phyloP scores from a whole-genome alignment of 768 basidiomycete genomes.

The Suillus tomentosus region DNA sequence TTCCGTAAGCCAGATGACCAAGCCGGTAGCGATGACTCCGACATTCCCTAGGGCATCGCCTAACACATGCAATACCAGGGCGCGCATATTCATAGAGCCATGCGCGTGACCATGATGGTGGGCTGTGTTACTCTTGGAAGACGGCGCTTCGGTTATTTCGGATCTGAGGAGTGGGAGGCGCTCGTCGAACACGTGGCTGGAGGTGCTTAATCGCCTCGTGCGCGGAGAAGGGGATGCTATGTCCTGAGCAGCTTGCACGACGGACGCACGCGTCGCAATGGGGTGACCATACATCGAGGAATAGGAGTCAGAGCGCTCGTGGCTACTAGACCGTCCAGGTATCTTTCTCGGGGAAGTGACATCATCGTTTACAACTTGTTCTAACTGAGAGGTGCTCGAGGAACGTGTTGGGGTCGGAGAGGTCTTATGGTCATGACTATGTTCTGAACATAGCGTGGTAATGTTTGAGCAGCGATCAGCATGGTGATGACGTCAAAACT shows the following conservation, averaged over 20 bases:
- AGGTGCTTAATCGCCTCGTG: slow-evolving; percentile 9
- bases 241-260: slow-evolving; percentile 84
- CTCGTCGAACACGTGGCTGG: slow-evolving; percentile 33
- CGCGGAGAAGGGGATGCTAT: slow-evolving; percentile 47
- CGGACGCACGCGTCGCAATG: slow-evolving; percentile 67
- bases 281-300: slow-evolving; percentile 76
- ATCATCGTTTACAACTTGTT: slow-evolving; percentile 18
- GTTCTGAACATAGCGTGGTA: slow-evolving; percentile 45
- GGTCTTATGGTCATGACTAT: slow-evolving; percentile 49
- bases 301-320: slow-evolving; percentile 45
- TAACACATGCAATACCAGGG: slow-evolving; percentile 89
- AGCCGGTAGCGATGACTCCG: slow-evolving; percentile 93
- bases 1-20: slow-evolving; percentile 88
- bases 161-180: slow-evolving; percentile 46
- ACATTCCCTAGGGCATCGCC: slow-evolving; percentile 98
- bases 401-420: slow-evolving; percentile 40
- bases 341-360: slow-evolving; percentile 36
- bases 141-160: slow-evolving; percentile 14
- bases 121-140: slow-evolving; percentile 19
- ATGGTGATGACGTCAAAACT: slow-evolving; percentile 23
- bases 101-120: slow-evolving; percentile 44
- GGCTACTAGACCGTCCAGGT: slow-evolving; percentile 16
- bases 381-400: slow-evolving; percentile 37
- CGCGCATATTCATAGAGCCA: slow-evolving; percentile 96
- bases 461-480: slow-evolving; percentile 15